Percentiles rank a stretch among this genome's conserved stretches.
These are phyloP conservation scores for Picea abies DNA, from an alignment of 83 land plant species.

Conservation along the genomic window DNA sequence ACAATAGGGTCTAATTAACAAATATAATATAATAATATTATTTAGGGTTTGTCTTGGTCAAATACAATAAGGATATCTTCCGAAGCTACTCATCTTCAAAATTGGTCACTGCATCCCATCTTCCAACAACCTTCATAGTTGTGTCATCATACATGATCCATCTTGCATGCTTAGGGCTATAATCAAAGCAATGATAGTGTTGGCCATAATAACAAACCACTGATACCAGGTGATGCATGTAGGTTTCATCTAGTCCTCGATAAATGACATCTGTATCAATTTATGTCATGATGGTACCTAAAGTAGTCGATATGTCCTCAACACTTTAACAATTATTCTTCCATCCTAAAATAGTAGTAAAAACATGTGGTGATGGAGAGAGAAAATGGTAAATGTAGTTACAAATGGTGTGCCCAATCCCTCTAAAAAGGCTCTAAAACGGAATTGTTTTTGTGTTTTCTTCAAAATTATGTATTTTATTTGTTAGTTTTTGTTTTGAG, in stretches of 20 bases:
- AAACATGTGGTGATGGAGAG: conserved; percentile 76
- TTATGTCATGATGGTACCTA: conserved; percentile 60
- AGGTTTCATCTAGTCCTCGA: conserved; percentile 72
- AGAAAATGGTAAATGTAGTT: conserved; percentile 84
- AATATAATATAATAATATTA: too few species aligned
- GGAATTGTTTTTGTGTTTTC: not conserved
- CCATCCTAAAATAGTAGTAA: conserved; percentile 92
- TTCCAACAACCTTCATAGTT: conserved; percentile 87
- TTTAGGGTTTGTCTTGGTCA: too few species aligned
- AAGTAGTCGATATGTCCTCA: conserved; percentile 80
- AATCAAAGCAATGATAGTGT: conserved; percentile 95
- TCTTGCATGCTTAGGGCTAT: conserved; percentile 57
- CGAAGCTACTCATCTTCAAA: too few species aligned
- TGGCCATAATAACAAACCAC: conserved; percentile 98
- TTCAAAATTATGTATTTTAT: not conserved
- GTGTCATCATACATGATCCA: conserved; percentile 95
- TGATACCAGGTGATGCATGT: conserved; percentile 69
- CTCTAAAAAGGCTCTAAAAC: not conserved
- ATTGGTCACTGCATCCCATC: conserved; percentile 58
- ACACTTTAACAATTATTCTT: conserved; percentile 72
- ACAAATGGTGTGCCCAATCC: too few species aligned
- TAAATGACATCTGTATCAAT: conserved; percentile 74
- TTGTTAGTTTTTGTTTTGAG: not conserved
- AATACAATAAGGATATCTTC: too few species aligned
- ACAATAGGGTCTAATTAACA: too few species aligned